Evolutionary conservation across 257 asterid species (phyloP), one percentile per base, ranked within the genome.

Genomic region (Gentiana dahurica): DNA sequence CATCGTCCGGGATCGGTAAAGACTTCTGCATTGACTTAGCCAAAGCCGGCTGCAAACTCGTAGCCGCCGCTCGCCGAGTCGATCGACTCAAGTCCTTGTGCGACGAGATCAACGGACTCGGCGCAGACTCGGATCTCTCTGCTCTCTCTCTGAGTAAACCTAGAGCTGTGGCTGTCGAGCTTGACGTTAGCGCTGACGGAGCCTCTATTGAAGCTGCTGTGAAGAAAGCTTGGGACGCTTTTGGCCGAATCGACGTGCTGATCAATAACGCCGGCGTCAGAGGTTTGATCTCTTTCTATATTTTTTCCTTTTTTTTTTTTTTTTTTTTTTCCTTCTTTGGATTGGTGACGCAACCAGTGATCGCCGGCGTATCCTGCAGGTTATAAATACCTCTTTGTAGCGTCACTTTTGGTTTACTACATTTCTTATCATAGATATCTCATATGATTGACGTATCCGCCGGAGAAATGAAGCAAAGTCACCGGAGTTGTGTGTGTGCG

Each of bases 61-160:
- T 88, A 5, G 91, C 87, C 58, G 82, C 91, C 0, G 95, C 97
- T 37, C 81, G 97, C 8, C 69, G 91, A 6, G 38, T 66, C 41
- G 81, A 83, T 46, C 79, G 75, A 11, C 65, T 81, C 0, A 67
- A 71, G 51, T 77, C 81, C 2, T 84, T 86, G 35, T 79, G 90
- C 68, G 77, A 75, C 3, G 77, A 80, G 69, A 85, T 85, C n/a
- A 78, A 83, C 54, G 44, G 57, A 53, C 4, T 13, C n/a, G 2
- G 34, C 4, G 3, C 48, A 13, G 8, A 15, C 38, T 51, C 73
- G 0, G 49, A 3, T 4, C 63, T 55, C 24, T 58, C 75, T 15
- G 3, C 44, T 38, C 61, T 3, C 8, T 5, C 49, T 37, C 56
- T 4, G 11, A n/a, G 9, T 12, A 49, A 54, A 37, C 44, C 65